Percentiles rank a stretch among this genome's conserved stretches.
These are phyloP conservation scores for Pythium monospermum DNA, from an alignment of 352 stramenopile species.

Conservation along the genomic window DNA sequence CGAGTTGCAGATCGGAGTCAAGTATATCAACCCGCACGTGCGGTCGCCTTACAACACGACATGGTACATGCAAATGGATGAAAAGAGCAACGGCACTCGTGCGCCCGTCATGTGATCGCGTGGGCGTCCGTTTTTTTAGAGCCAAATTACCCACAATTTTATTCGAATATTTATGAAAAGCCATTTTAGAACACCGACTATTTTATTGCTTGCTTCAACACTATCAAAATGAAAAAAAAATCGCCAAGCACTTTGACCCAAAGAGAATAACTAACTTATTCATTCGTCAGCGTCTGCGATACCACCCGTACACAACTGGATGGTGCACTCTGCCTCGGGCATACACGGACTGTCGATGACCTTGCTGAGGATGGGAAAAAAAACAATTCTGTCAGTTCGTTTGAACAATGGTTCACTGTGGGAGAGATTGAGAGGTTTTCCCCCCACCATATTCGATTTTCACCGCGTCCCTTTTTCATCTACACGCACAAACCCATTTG, in stretches of 20 bases:
- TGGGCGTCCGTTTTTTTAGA: slow-evolving; percentile 19
- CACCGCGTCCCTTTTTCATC: slow-evolving; percentile 90
- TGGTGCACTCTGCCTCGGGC: slow-evolving; percentile 79
- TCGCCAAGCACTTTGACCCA: too few relatives aligned
- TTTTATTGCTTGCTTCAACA: too few relatives aligned
- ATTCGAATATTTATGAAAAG: slow-evolving; percentile 37
- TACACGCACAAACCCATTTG: too few relatives aligned
- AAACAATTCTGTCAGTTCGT: too few relatives aligned
- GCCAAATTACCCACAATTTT: too few relatives aligned
- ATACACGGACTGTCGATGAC: slow-evolving; percentile 83
- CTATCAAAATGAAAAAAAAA: too few relatives aligned
- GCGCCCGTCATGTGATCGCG: slow-evolving; percentile 37
- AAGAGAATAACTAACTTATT: slow-evolving; percentile 29
- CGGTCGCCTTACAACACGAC: slow-evolving; percentile 53
- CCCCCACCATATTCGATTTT: slow-evolving; percentile 82
- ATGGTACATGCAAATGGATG: slow-evolving; percentile 50
- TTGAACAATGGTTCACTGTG: too few relatives aligned
- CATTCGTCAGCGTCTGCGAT: slow-evolving; percentile 62
- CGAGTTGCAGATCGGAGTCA: slow-evolving; percentile 57
- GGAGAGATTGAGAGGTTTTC: neutral
- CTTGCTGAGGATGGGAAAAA: slow-evolving; percentile 48
- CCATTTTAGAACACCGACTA: too few relatives aligned
- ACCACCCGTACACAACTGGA: slow-evolving; percentile 61
- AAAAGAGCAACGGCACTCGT: slow-evolving; percentile 33
- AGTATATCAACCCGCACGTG: slow-evolving; percentile 72